Base-by-base conservation (phyloP, 192 early-diverging fungal genomes). In the Paraglomus brasilianum region DNA sequence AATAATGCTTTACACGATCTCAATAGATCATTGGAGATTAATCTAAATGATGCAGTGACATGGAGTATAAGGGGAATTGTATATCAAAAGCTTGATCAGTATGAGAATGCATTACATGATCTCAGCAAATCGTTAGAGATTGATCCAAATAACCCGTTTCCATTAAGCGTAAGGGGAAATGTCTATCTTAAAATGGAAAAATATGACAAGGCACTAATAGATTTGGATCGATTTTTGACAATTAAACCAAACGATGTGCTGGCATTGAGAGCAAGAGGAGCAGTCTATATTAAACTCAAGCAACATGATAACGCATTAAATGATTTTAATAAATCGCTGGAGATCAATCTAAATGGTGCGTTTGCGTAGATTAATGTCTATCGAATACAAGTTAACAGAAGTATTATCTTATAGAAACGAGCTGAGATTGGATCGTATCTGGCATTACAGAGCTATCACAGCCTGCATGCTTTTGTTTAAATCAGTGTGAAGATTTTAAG, bases 261-360 rank as follows among this genome's bases (percentile, higher is more conserved):
- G 39, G 64, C 47, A 14, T 51, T 66, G 39, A n/a, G 46, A n/a
- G 48, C 24, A 50, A 19, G 64, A 15, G 64, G 64, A 9, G 43
- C 48, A 45, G 43, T 51, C 10, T 49, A 39, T 22, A 50, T 17
- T 8, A 8, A 22, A 24, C 21, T 47, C 5, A 49, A 45, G 40
- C 48, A 17, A 66, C 41, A 51, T 30, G 47, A 66, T 36, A 49
- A 66, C 1, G 64, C 64, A 24, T 66, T 66, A 66, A 15, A 5
- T 15, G 64, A 66, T 51, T 22, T 66, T 5, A 50, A 66, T 50
- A 66, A 51, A 50, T 19, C 42, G 3, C 51, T 66, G 8, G 19
- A 38, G 9, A 8, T 50, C 30, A 14, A 50, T 19, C 64, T 49
- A 6, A 38, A 7, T 49, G 24, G 24, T 17, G 52, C n/a, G n/a